These are phyloP conservation scores for Hydnomerulius pinastri DNA, from an alignment of 768 basidiomycete species.

Conservation along the genomic window DNA sequence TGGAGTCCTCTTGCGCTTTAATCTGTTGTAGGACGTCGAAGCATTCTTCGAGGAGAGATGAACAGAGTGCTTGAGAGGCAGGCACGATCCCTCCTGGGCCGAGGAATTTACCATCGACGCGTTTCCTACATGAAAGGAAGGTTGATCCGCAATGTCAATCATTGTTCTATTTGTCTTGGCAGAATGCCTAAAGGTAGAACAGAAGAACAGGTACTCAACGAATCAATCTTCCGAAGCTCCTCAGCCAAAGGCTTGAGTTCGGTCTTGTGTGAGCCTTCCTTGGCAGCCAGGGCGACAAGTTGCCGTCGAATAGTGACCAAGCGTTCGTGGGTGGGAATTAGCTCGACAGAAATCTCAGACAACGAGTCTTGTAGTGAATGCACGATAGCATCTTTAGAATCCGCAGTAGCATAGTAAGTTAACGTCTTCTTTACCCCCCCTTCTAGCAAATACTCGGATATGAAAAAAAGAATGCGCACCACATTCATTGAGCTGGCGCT, in stretches of 20 bases:
- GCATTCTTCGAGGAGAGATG: constrained; percentile 92
- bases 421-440: constrained; percentile 3
- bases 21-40: constrained; percentile 97
- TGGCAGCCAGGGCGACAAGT: constrained; percentile 84
- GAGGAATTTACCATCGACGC: constrained; percentile 94
- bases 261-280: constrained; percentile 79
- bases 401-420: not conserved
- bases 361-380: constrained; percentile 80
- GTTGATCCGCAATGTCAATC: not conserved
- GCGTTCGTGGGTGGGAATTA: constrained; percentile 87
- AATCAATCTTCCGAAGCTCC: constrained; percentile 94
- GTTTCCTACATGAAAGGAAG: constrained; percentile 54
- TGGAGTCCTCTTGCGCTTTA: constrained; percentile 87
- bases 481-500: constrained; percentile 88
- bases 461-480: constrained; percentile 54
- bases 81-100: constrained; percentile 90
- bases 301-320: constrained; percentile 87
- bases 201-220: constrained; percentile 65
- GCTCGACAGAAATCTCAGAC: constrained; percentile 84
- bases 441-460: not conserved
- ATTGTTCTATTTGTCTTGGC: constrained; percentile 14
- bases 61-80: constrained; percentile 87
- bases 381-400: constrained; percentile 67
- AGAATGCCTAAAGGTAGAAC: constrained; percentile 12
- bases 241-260: constrained; percentile 90